phyloP scores from a whole-genome alignment of 164 flowering plant species.

The Aristolochia fimbriata region DNA sequence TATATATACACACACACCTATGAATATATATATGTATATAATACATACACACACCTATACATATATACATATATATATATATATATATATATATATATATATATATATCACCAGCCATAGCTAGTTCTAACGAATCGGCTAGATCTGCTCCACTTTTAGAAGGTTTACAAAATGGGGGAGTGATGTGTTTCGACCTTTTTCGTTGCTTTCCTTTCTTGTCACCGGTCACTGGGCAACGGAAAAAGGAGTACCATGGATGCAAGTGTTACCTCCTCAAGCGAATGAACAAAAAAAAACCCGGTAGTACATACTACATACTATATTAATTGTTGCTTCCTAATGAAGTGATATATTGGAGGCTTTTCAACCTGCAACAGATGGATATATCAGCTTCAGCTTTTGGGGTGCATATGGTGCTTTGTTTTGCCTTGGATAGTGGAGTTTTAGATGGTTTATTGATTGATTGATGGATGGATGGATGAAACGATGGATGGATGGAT shows the following conservation, averaged over 20 bases:
- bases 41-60: too few species aligned
- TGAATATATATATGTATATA: too few species aligned
- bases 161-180: too few species aligned
- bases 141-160: neutral
- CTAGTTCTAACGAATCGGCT: neutral
- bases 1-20: too few species aligned
- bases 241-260: neutral
- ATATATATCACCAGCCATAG: neutral
- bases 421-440: conserved; percentile 36
- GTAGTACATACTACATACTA: neutral
- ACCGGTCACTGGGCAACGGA: neutral
- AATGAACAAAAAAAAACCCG: neutral
- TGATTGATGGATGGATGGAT: conserved; percentile 25
- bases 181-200: neutral
- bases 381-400: conserved; percentile 37
- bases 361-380: conserved; percentile 19
- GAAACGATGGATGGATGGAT: conserved; percentile 28
- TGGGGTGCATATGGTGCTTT: conserved; percentile 35
- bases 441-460: conserved; percentile 17
- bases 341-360: conserved; percentile 15
- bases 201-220: neutral
- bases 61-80: too few species aligned
- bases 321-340: neutral
- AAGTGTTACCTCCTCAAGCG: too few species aligned
- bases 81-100: too few species aligned